phyloP scores from a whole-genome alignment of 371 early-diverging fungal genomes.

The Mucor ambiguus region DNA sequence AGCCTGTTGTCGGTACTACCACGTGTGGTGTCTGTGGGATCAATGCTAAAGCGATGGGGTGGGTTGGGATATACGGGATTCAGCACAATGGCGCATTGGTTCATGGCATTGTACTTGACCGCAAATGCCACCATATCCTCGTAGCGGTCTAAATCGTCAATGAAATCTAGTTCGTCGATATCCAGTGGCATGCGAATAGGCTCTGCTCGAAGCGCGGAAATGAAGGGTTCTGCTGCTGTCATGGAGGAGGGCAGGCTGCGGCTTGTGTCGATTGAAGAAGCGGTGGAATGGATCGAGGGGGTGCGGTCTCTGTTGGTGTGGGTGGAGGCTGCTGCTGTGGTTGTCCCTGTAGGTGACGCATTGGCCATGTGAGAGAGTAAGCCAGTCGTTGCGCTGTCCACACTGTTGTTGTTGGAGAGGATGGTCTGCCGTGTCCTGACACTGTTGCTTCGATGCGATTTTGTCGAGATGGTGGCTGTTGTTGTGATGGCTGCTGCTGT shows the following conservation, averaged over 20 bases:
- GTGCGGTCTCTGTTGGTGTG: constrained; percentile 34
- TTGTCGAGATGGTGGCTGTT: neutral
- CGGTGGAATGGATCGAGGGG: constrained; percentile 47
- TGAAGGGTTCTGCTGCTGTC: constrained; percentile 24
- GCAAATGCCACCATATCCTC: constrained; percentile 59
- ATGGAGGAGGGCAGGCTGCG: constrained; percentile 28
- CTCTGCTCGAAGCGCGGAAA: constrained; percentile 50
- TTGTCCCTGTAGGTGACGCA: neutral
- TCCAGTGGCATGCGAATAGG: constrained; percentile 54
- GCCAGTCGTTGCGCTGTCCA: constrained; percentile 13
- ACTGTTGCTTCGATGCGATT: constrained; percentile 9
- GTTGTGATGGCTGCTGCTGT: neutral
- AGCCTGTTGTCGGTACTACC: neutral
- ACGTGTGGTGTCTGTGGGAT: constrained; percentile 19
- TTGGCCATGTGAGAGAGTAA: constrained; percentile 11
- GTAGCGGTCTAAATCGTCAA: constrained; percentile 59
- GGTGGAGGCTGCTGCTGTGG: neutral
- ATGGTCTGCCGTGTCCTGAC: constrained; percentile 20
- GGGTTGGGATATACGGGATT: constrained; percentile 36
- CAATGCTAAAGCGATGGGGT: constrained; percentile 30
- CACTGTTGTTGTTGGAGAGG: constrained; percentile 13
- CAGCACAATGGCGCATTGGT: constrained; percentile 9
- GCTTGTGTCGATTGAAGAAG: constrained; percentile 48
- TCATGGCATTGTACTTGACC: constrained; percentile 51
- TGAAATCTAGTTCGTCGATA: constrained; percentile 49